Evolutionary conservation across 148 eudicot genomes (phyloP).

Genomic region (Rhododendron henanense): DNA sequence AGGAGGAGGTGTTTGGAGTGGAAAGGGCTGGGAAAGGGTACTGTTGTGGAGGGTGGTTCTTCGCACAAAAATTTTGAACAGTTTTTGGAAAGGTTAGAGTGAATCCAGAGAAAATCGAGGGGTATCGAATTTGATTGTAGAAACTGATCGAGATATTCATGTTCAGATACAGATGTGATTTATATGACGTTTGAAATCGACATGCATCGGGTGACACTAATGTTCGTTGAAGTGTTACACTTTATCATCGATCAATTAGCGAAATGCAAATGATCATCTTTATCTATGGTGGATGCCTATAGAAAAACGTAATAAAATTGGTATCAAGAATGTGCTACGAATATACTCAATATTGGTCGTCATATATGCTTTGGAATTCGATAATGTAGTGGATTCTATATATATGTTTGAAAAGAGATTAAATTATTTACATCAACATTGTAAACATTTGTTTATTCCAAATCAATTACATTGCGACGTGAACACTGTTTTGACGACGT

Average conservation of each 20-base stretch:
- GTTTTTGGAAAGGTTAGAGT: constrained; percentile 24
- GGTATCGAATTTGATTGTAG: background rate
- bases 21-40: constrained; percentile 35
- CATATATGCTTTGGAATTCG: too few species aligned
- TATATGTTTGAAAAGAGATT: too few species aligned
- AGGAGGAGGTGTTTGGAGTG: constrained; percentile 30
- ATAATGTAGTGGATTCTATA: too few species aligned
- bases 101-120: background rate
- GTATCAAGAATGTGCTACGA: background rate
- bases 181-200: too few species aligned
- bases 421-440: too few species aligned
- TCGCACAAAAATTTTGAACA: constrained; percentile 32
- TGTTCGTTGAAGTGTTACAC: background rate
- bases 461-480: too few species aligned
- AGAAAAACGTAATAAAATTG: background rate
- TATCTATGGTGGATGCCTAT: too few species aligned
- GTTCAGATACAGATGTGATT: background rate
- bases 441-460: too few species aligned
- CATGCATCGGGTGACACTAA: too few species aligned
- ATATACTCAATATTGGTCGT: too few species aligned
- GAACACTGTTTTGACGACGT: too few species aligned
- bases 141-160: background rate
- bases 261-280: background rate
- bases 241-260: too few species aligned
- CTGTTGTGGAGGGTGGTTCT: constrained; percentile 44